phyloP scores from a whole-genome alignment of 768 basidiomycete genomes.

The Panaeolus papilionaceus region DNA sequence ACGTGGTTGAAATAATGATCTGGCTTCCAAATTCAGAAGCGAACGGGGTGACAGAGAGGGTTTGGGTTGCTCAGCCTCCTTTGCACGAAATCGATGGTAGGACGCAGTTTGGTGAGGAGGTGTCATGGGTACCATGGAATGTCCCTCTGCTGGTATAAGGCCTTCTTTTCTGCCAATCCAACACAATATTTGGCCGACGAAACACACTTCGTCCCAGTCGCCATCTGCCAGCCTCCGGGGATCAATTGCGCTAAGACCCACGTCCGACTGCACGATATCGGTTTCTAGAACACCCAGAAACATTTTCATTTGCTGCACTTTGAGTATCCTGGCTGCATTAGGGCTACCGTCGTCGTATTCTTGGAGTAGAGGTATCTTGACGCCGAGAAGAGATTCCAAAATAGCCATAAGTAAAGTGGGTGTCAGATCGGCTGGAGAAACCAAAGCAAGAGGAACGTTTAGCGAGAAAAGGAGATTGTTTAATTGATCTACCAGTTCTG shows the following conservation, averaged over 20 bases:
- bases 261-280: slow-evolving; percentile 64
- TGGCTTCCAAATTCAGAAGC: slow-evolving; percentile 28
- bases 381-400: slow-evolving; percentile 63
- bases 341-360: slow-evolving; percentile 36
- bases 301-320: slow-evolving; percentile 72
- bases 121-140: background rate
- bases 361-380: slow-evolving; percentile 57
- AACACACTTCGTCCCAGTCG: slow-evolving; percentile 69
- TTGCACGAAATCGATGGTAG: background rate
- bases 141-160: slow-evolving; percentile 21
- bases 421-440: slow-evolving; percentile 66
- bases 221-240: slow-evolving; percentile 69
- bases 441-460: slow-evolving; percentile 50
- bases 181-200: slow-evolving; percentile 70
- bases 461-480: slow-evolving; percentile 54
- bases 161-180: slow-evolving; percentile 64
- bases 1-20: slow-evolving; percentile 38
- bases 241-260: slow-evolving; percentile 71
- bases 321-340: slow-evolving; percentile 35
- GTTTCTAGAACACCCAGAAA: slow-evolving; percentile 76
- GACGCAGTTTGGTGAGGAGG: slow-evolving; percentile 7
- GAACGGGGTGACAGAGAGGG: slow-evolving; percentile 23
- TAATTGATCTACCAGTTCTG: slow-evolving; percentile 40
- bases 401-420: slow-evolving; percentile 75
- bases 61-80: background rate